These are phyloP conservation scores for Taxillus chinensis DNA, from an alignment of 164 flowering plant species.

Conservation along the genomic window DNA sequence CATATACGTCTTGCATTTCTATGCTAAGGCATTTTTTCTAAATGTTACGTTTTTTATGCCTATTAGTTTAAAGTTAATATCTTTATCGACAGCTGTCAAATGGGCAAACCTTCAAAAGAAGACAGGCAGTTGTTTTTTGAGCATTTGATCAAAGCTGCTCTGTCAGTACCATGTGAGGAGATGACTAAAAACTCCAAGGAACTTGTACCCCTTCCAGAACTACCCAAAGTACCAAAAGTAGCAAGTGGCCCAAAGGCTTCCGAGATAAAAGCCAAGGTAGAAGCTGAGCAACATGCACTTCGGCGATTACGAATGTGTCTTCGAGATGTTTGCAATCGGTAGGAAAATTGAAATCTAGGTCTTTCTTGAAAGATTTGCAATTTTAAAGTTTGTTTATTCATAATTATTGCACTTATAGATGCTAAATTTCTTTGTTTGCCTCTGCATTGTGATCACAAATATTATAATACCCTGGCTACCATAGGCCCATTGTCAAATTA, in stretches of 20 bases:
- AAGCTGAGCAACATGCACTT: slow-evolving; percentile 97
- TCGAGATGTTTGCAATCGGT: slow-evolving; percentile 97
- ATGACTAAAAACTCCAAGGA: slow-evolving; percentile 27
- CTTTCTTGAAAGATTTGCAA: neutral
- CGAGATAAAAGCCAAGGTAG: slow-evolving; percentile 85
- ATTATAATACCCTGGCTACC: neutral
- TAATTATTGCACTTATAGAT: neutral
- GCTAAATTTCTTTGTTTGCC: neutral
- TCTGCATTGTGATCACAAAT: neutral
- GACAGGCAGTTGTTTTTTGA: slow-evolving; percentile 72
- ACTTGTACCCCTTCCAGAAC: slow-evolving; percentile 48
- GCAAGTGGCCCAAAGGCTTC: slow-evolving; percentile 77
- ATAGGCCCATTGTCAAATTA: neutral
- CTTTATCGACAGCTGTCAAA: slow-evolving; percentile 43
- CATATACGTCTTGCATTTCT: neutral
- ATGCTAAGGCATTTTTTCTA: neutral
- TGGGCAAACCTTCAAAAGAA: slow-evolving; percentile 52
- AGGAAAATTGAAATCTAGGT: slow-evolving; percentile 7
- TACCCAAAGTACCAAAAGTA: slow-evolving; percentile 84
- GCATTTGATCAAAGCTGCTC: slow-evolving; percentile 62
- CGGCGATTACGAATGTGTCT: slow-evolving; percentile 97
- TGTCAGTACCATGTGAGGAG: slow-evolving; percentile 52
- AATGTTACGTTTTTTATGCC: neutral
- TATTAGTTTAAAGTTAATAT: neutral
- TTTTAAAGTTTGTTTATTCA: neutral